Base-by-base conservation (phyloP, 2,329 filamentous ascomycete species). In the Pyricularia pennisetigena region DNA sequence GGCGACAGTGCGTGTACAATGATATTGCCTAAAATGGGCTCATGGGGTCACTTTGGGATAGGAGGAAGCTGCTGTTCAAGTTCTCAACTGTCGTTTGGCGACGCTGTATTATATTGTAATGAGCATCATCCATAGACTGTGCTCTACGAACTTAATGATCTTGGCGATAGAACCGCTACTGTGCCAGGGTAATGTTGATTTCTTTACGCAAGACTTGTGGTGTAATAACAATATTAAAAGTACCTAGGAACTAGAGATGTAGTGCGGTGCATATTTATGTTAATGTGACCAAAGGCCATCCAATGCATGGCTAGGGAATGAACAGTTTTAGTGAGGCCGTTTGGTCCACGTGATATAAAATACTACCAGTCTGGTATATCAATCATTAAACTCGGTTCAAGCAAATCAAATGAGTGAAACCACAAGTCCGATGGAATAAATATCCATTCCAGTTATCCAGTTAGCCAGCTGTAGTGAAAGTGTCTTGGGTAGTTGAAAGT, bases 111-210 rank as follows among this genome's bases (percentile, higher is more conserved):
- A 61, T 68, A 68, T 23, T 68, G 49, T 66, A 68, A 68, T 62
- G 54, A 30, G 59, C 23, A 68, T 69, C 70, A 74, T 75, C 79
- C 35, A 59, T 67, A 61, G 41, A 30, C 28, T 12, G 14, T 54
- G 23, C 24, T 66, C 64, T 26, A 49, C 64, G 49, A 66, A 41
- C 28, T 66, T 66, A 28, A 28, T 66, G 64, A 66, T 41, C 30
- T 26, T 41, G 59, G 20, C 64, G 35, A 41, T 23, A 24, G 2
- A 20, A 26, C n/a, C 8, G 28, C 26, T 64, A 28, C 64, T 29
- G n/a, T 35, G 24, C n/a, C 35, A 26, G n/a, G 16, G 54, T 14
- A 59, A 54, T 30, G 29, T 32, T n/a, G 26, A 16, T 26, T 62
- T n/a, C 10, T n/a, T 1, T 49, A n/a, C 20, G 32, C n/a, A n/a